These are phyloP conservation scores for Carex scoparia DNA, from an alignment of 176 grass and related monocot genomes.

Conservation along the genomic window DNA sequence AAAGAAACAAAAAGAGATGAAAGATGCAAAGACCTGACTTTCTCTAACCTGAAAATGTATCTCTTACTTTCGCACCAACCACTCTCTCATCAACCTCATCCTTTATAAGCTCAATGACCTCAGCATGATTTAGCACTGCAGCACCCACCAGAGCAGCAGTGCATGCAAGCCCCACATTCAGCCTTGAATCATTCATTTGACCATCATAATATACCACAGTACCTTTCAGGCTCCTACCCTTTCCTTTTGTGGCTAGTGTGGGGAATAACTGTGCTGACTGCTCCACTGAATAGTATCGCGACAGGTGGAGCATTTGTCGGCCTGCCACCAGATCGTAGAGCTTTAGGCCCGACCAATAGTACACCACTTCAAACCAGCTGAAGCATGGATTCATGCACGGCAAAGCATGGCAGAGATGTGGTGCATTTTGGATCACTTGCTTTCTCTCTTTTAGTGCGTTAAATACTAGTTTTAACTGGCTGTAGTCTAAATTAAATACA, in stretches of 20 bases:
- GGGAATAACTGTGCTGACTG: conserved; percentile 87
- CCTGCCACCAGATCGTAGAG: conserved; percentile 92
- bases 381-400: conserved; percentile 99
- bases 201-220: conserved; percentile 97
- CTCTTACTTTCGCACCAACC: conserved; percentile 68
- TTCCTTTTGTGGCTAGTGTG: conserved; percentile 61
- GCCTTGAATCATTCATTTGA: conserved; percentile 88
- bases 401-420: conserved; percentile 83
- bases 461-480: conserved; percentile 92
- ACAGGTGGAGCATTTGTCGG: conserved; percentile 77
- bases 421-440: conserved; percentile 85
- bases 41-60: conserved; percentile 80
- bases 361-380: conserved; percentile 93
- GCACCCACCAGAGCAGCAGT: conserved; percentile 78
- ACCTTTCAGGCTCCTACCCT: conserved; percentile 69
- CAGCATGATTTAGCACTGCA: conserved; percentile 84
- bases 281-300: conserved; percentile 89
- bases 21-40: conserved; percentile 31
- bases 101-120: conserved; percentile 86
- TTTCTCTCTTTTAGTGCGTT: conserved; percentile 91
- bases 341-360: conserved; percentile 91
- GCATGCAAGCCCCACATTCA: conserved; percentile 91
- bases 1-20: not conserved
- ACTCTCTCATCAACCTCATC: conserved; percentile 62
- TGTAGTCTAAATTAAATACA: conserved; percentile 91